These are phyloP conservation scores for Solanum acaule DNA, from an alignment of 257 asterid species.

Conservation along the genomic window DNA sequence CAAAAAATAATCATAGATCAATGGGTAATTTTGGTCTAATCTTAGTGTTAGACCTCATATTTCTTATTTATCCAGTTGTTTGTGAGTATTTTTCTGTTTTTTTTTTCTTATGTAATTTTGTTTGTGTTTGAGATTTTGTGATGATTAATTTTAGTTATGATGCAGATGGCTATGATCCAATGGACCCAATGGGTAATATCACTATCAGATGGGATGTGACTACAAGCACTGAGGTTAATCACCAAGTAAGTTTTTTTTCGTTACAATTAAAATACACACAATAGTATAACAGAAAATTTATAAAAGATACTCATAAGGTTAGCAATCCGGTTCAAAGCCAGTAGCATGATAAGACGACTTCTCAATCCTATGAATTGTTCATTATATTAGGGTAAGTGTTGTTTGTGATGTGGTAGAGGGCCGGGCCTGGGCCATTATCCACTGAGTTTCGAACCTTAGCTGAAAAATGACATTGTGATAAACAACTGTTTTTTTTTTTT, in stretches of 20 bases:
- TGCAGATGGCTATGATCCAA: slow-evolving; percentile 79
- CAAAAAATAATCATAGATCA: slow-evolving; percentile 4
- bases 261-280: background rate
- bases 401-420: background rate
- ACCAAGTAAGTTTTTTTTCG: slow-evolving; percentile 31
- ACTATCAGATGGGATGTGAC: slow-evolving; percentile 72
- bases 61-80: slow-evolving; percentile 19
- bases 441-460: background rate
- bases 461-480: background rate
- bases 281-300: background rate
- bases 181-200: slow-evolving; percentile 79
- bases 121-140: background rate
- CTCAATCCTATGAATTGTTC: background rate
- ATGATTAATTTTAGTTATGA: slow-evolving; percentile 42
- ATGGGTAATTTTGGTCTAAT: slow-evolving; percentile 11
- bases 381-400: background rate
- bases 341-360: background rate
- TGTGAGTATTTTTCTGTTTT: slow-evolving; percentile 30
- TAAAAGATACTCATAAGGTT: background rate
- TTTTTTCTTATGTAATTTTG: background rate
- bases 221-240: slow-evolving; percentile 19
- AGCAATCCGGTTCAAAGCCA: background rate
- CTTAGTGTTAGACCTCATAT: slow-evolving; percentile 6
- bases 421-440: background rate
- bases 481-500: background rate